These are phyloP conservation scores for Carallia brachiata DNA, from an alignment of 345 rosid genomes.

Conservation along the genomic window DNA sequence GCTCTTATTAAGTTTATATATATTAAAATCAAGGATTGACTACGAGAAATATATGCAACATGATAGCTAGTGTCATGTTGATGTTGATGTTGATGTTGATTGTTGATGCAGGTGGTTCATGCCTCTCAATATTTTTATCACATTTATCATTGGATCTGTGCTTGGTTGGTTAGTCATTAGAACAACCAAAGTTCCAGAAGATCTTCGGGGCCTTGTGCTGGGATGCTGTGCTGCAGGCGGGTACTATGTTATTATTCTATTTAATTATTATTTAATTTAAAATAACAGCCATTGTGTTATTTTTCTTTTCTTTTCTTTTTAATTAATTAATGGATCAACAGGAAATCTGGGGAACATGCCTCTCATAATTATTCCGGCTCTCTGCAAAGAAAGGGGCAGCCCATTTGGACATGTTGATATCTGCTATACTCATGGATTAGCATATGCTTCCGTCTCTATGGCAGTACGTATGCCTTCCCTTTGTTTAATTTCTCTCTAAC, in stretches of 20 bases:
- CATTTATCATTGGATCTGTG: constrained; percentile 33
- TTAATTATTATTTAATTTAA: too few species aligned
- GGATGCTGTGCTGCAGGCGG: constrained; percentile 51
- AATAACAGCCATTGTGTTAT: too few species aligned
- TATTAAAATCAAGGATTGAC: too few species aligned
- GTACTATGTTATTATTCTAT: too few species aligned
- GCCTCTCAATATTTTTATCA: constrained; percentile 42
- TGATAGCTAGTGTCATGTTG: too few species aligned
- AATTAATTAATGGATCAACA: constrained; percentile 4
- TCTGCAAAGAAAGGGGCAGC: constrained; percentile 38
- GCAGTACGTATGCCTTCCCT: constrained; percentile 27
- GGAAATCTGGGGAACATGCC: constrained; percentile 44
- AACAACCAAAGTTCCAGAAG: constrained; percentile 33
- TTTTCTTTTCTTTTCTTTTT: too few species aligned
- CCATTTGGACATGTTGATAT: constrained; percentile 33
- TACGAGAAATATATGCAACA: too few species aligned
- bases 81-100: neutral
- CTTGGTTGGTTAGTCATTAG: constrained; percentile 42
- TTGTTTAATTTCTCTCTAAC: neutral
- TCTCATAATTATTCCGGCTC: constrained; percentile 40
- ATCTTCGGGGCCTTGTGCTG: constrained; percentile 45
- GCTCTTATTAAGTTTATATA: too few species aligned
- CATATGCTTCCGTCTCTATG: constrained; percentile 48
- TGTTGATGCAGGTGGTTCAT: constrained; percentile 46
- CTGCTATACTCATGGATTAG: constrained; percentile 29